Evolutionary conservation across 2,329 filamentous ascomycete genomes (phyloP).

Genomic region (Nigrospora osmanthi): DNA sequence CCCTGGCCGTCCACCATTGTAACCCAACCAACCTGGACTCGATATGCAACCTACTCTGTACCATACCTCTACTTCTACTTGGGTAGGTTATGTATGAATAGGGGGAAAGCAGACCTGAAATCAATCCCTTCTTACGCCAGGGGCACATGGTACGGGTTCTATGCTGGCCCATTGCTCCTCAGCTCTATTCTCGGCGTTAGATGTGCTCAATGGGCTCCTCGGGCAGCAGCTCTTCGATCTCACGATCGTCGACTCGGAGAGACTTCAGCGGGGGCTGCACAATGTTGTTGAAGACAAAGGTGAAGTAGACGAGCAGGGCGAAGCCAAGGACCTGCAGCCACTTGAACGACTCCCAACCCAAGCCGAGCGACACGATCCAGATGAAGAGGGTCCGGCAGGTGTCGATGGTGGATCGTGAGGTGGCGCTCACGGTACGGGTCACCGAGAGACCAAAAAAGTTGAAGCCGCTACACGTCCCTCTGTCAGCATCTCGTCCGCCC

Average conservation of each 20-base stretch:
- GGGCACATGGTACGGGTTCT: no score
- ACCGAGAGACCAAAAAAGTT: constrained; percentile 98
- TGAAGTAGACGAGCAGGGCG: constrained; percentile 85
- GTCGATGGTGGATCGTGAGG: constrained; percentile 90
- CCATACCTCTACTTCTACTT: no score
- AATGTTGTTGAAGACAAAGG: constrained; percentile 92
- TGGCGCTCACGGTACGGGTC: constrained; percentile 82
- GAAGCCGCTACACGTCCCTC: constrained; percentile 60
- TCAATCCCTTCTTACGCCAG: no score
- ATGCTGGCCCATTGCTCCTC: no score
- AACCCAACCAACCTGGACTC: no score
- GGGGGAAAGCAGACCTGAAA: no score
- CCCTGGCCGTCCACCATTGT: no score
- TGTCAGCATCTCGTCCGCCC: background rate
- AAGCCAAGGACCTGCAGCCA: constrained; percentile 92
- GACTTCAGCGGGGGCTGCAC: constrained; percentile 72
- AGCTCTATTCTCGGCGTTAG: constrained; percentile 2
- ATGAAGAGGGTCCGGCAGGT: constrained; percentile 97
- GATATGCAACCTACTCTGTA: no score
- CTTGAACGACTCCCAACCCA: constrained; percentile 97
- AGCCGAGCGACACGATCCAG: constrained; percentile 86
- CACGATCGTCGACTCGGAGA: constrained; percentile 43
- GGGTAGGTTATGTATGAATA: no score
- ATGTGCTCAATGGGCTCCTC: constrained; percentile 78
- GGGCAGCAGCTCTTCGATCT: constrained; percentile 60